Conservation (phyloP, 345 rosid species). For the Geranium brycei region DNA sequence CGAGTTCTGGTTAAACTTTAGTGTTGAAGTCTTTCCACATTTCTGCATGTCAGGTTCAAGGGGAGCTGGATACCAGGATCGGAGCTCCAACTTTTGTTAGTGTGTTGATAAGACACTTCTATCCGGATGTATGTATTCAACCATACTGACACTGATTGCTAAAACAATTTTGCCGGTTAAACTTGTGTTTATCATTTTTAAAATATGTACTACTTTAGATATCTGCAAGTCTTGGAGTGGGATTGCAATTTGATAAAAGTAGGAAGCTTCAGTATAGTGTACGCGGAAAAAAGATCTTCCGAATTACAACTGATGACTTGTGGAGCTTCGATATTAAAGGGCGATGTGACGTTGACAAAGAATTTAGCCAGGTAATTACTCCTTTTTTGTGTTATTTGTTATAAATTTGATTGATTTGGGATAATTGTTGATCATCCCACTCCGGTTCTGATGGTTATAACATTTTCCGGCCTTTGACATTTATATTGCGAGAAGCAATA, state of each 20-base stretch:
- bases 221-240: constrained; percentile 51
- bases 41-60: constrained; percentile 46
- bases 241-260: constrained; percentile 56
- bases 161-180: too few species aligned
- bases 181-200: neutral
- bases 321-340: constrained; percentile 69
- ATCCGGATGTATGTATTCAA: constrained; percentile 42
- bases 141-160: neutral
- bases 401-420: neutral
- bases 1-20: neutral
- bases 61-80: constrained; percentile 76
- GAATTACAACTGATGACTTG: constrained; percentile 30
- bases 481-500: neutral
- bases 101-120: constrained; percentile 58
- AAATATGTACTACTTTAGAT: constrained; percentile 23
- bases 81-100: constrained; percentile 49
- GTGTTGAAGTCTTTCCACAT: constrained; percentile 6
- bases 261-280: constrained; percentile 52
- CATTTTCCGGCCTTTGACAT: neutral
- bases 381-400: neutral
- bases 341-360: constrained; percentile 54
- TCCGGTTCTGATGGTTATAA: neutral
- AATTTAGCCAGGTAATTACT: constrained; percentile 45
- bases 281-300: constrained; percentile 65
- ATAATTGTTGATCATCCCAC: neutral